These are phyloP conservation scores for Phialophora tarda DNA, from an alignment of 2,329 filamentous ascomycete species.

Conservation along the genomic window DNA sequence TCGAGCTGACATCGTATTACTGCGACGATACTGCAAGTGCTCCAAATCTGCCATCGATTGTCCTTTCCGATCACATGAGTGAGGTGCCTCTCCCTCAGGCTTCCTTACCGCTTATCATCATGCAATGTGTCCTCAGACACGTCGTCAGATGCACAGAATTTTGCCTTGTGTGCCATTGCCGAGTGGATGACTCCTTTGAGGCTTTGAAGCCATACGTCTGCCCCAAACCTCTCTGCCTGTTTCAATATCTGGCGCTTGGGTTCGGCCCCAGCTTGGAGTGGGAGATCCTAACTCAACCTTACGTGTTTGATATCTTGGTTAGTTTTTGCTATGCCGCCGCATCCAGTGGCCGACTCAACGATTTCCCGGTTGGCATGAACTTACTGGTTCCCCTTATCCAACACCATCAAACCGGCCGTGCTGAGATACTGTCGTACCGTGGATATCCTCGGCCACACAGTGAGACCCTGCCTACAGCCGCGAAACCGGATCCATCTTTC, in stretches of 20 bases:
- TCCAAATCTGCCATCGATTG: constrained; percentile 50
- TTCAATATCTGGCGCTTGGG: constrained; percentile 85
- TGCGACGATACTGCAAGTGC: constrained; percentile 21
- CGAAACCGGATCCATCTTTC: constrained; percentile 1
- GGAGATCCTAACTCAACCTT: constrained; percentile 77
- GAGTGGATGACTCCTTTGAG: constrained; percentile 65
- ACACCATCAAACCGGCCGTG: not conserved
- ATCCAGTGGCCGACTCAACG: constrained; percentile 48
- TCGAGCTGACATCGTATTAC: constrained; percentile 25
- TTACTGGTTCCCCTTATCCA: constrained; percentile 57
- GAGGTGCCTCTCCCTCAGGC: constrained; percentile 41
- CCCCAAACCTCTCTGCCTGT: constrained; percentile 74
- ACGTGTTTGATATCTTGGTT: constrained; percentile 81
- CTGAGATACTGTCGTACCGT: not conserved
- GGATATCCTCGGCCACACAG: not conserved
- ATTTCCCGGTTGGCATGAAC: constrained; percentile 64
- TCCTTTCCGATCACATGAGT: constrained; percentile 60
- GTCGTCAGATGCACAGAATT: constrained; percentile 83
- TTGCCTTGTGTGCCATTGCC: constrained; percentile 82
- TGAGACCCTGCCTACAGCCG: not conserved
- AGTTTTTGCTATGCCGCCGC: constrained; percentile 77
- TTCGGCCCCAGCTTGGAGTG: constrained; percentile 85
- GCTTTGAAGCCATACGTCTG: constrained; percentile 71
- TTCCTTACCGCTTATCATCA: constrained; percentile 64
- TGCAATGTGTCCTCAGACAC: constrained; percentile 78